These are phyloP conservation scores for Boeremia lycopersici DNA, from an alignment of 2,329 filamentous ascomycete genomes.

Conservation along the genomic window DNA sequence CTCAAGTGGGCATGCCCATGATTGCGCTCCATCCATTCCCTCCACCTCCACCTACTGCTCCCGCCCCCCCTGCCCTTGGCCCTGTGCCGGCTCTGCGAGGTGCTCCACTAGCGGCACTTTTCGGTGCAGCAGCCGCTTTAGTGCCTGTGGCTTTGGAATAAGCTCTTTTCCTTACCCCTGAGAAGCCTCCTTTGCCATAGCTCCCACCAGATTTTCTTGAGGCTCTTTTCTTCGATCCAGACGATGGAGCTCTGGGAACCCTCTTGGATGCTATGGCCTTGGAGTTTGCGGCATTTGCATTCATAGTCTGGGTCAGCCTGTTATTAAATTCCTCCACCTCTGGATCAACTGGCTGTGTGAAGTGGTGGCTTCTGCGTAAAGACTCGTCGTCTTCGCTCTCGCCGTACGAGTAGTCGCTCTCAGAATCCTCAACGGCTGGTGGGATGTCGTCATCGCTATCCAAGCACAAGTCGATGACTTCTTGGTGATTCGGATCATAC, in stretches of 20 bases:
- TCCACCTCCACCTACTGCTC: slow-evolving; percentile 7
- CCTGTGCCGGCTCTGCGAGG: slow-evolving; percentile 15
- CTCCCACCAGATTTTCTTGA: slow-evolving; percentile 27
- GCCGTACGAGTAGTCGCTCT: slow-evolving; percentile 30
- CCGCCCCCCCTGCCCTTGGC: neutral
- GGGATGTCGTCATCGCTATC: slow-evolving; percentile 42
- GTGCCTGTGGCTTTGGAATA: slow-evolving; percentile 18
- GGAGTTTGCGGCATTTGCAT: slow-evolving; percentile 19
- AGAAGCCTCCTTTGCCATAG: slow-evolving; percentile 16
- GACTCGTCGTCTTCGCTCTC: slow-evolving; percentile 30
- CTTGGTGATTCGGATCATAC: slow-evolving; percentile 57
- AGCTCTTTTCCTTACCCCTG: slow-evolving; percentile 28
- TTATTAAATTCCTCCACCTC: slow-evolving; percentile 40
- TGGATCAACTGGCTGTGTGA: slow-evolving; percentile 32
- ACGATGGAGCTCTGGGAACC: slow-evolving; percentile 22
- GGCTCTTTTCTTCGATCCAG: slow-evolving; percentile 25
- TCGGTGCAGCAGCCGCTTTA: slow-evolving; percentile 15
- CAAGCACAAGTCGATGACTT: slow-evolving; percentile 54
- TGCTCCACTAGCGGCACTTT: slow-evolving; percentile 18
- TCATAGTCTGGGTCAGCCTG: slow-evolving; percentile 28
- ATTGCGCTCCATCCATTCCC: slow-evolving; percentile 20
- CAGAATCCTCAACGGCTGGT: slow-evolving; percentile 16
- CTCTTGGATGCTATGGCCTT: slow-evolving; percentile 20
- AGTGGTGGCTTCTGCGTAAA: slow-evolving; percentile 37
- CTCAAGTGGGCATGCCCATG: slow-evolving; percentile 39